Base-by-base conservation (phyloP, 805 yeast species). In the Myxozyma sirexii region DNA sequence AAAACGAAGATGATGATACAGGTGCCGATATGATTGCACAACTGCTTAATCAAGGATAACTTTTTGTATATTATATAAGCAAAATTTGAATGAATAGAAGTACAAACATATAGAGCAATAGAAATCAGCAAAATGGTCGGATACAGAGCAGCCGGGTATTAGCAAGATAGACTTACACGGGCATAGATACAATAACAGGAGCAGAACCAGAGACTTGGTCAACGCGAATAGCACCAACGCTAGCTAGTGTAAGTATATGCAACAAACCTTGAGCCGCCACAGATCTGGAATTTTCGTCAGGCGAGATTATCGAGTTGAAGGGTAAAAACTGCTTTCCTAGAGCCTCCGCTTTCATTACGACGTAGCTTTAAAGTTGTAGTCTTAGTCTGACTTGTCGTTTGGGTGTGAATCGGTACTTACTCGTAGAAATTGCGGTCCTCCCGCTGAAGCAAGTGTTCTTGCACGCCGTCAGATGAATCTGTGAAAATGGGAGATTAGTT, bases 1-100 rank as follows among this genome's bases (percentile, higher is more conserved):
- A 71, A n/a, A 68, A 69, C 7, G 75, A 83, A n/a, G 89, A 84
- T 13, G 60, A 45, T 31, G 57, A 52, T 23, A 21, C 46, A 17
- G 49, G 23, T 6, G 50, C n/a, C 21, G 57, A 53, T 12, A 47
- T 47, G 33, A 43, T 47, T 37, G 47, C 55, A 6, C 48, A 51
- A 26, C 55, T 51, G 15, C 17, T 42, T 8, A 42, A 31, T 19
- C 54, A 38, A 29, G 54, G 39, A 26, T 39, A 50, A 21, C 24
- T 24, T n/a, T 23, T 38, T 26, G 26, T 33, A 27, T 21, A 49
- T 38, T 23, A 38, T 23, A 27, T 7, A 33, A 33, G 4, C 33
- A 23, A 27, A 37, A 7, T 15, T 39, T 19, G n/a, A n/a, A n/a
- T 45, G 6, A 4, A 21, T 8, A 43, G 31, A 21, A 8, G 47